Percentiles rank a stretch among this genome's conserved stretches.
phyloP scores from a whole-genome alignment of 2,329 filamentous ascomycete species.

The Penicillium sp. region DNA sequence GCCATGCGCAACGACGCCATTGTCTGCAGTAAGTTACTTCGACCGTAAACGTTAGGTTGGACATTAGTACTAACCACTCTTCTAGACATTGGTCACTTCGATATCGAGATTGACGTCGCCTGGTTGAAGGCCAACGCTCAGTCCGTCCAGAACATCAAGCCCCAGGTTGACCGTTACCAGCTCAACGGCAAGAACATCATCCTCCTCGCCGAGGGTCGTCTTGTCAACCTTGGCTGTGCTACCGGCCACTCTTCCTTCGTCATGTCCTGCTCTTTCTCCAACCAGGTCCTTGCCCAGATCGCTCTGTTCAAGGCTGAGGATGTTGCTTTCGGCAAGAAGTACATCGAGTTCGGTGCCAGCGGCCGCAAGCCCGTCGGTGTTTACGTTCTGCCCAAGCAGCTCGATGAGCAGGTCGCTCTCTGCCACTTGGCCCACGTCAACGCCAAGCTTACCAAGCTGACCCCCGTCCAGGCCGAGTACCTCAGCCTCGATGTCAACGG shows the following conservation, averaged over 20 bases:
- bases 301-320: constrained; percentile 94
- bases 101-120: constrained; percentile 99
- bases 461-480: constrained; percentile 87
- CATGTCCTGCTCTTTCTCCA: constrained; percentile 99
- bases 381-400: constrained; percentile 97
- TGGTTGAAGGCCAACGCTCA: constrained; percentile 98
- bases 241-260: constrained; percentile 99
- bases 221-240: constrained; percentile 98
- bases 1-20: constrained; percentile 96
- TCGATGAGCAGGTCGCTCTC: constrained; percentile 96
- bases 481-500: constrained; percentile 81
- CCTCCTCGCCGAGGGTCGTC: constrained; percentile 95
- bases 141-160: constrained; percentile 98
- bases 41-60: too few species aligned
- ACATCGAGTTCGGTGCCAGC: constrained; percentile 90
- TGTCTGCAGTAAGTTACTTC: constrained; percentile 68
- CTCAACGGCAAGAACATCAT: constrained; percentile 98
- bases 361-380: constrained; percentile 89
- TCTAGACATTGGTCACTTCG: constrained; percentile 91
- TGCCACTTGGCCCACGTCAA: constrained; percentile 93
- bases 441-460: constrained; percentile 86
- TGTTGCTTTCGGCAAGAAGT: constrained; percentile 84
- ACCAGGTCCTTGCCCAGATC: constrained; percentile 99
- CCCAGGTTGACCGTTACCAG: constrained; percentile 96
- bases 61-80: background rate